Percentiles rank a stretch among this genome's conserved stretches.
These are phyloP conservation scores for Isabelozyma gotoi DNA, from an alignment of 805 yeast species.

Conservation along the genomic window DNA sequence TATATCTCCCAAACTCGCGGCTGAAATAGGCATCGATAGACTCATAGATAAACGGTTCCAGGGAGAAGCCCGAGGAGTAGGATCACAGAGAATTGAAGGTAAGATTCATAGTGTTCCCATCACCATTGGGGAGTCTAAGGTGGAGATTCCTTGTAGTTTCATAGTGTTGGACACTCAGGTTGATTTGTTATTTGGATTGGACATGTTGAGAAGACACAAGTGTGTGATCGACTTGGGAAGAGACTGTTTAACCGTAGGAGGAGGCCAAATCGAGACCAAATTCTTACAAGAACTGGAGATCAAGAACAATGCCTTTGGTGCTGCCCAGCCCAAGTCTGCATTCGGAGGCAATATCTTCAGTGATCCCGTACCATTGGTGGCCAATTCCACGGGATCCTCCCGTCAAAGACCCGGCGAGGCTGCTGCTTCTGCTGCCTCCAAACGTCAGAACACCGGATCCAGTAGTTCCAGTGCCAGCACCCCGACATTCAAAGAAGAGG, in stretches of 20 bases:
- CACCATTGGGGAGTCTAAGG: slow-evolving; percentile 57
- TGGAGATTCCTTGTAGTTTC: slow-evolving; percentile 42
- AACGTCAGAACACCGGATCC: slow-evolving; percentile 14
- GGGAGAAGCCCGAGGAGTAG: slow-evolving; percentile 91
- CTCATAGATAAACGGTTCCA: slow-evolving; percentile 76
- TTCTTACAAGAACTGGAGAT: slow-evolving; percentile 75
- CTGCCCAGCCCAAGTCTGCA: slow-evolving; percentile 12
- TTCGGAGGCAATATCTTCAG: slow-evolving; percentile 36
- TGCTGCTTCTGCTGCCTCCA: slow-evolving; percentile 19
- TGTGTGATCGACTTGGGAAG: slow-evolving; percentile 73
- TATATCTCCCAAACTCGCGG: slow-evolving; percentile 75
- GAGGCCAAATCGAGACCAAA: slow-evolving; percentile 60
- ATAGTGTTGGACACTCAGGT: slow-evolving; percentile 59
- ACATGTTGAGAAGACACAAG: slow-evolving; percentile 85
- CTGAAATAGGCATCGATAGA: slow-evolving; percentile 63
- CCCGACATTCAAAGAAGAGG: slow-evolving; percentile 19
- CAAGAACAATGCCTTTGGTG: slow-evolving; percentile 16
- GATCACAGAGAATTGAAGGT: slow-evolving; percentile 75
- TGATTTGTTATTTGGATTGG: slow-evolving; percentile 83
- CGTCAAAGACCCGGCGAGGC: slow-evolving; percentile 7
- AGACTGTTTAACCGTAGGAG: slow-evolving; percentile 63
- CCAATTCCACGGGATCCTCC: slow-evolving; percentile 9
- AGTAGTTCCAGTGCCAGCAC: slow-evolving; percentile 13
- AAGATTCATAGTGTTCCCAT: slow-evolving; percentile 87
- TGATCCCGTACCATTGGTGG: slow-evolving; percentile 11